Conservation (phyloP, 176 grass and related monocot genomes). For the Elymus sibiricus region DNA sequence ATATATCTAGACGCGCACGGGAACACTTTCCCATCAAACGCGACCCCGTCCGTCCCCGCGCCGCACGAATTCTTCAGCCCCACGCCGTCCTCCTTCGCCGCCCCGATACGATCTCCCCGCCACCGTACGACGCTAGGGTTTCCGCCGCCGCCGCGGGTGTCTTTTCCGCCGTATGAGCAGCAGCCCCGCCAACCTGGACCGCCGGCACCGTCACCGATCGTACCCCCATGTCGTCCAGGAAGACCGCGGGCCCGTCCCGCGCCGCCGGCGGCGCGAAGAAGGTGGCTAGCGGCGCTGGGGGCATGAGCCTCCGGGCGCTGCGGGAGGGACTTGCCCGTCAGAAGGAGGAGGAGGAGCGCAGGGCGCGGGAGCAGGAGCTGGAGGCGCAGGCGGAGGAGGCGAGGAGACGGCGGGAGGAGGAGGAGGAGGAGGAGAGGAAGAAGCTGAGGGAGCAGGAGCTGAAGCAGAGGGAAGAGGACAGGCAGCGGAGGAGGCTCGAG, state of each 20-base stretch:
- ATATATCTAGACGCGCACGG: background rate
- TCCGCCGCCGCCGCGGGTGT: conserved; percentile 5
- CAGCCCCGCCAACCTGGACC: conserved; percentile 24
- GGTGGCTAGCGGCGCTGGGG: background rate
- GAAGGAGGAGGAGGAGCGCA: conserved; percentile 34
- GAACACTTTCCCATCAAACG: background rate
- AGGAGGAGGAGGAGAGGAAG: conserved; percentile 36
- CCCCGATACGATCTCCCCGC: background rate
- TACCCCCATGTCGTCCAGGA: conserved; percentile 29
- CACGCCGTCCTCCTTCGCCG: background rate
- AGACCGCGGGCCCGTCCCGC: conserved; percentile 16
- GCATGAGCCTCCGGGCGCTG: conserved; percentile 35
- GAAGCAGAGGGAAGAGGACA: conserved; percentile 19
- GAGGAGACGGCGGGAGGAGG: conserved; percentile 32
- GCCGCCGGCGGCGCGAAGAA: background rate
- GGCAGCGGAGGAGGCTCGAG: conserved; percentile 29
- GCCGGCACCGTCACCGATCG: background rate
- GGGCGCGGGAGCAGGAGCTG: background rate
- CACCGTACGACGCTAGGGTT: background rate
- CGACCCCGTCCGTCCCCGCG: background rate
- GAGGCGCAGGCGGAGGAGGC: conserved; percentile 44
- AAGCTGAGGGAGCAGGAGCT: background rate
- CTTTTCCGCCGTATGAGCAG: conserved; percentile 9
- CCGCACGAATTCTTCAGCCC: background rate
- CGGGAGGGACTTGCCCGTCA: conserved; percentile 37